Evolutionary conservation across 176 grass and related monocot genomes (phyloP).

Genomic region (Metroxylon sagu): DNA sequence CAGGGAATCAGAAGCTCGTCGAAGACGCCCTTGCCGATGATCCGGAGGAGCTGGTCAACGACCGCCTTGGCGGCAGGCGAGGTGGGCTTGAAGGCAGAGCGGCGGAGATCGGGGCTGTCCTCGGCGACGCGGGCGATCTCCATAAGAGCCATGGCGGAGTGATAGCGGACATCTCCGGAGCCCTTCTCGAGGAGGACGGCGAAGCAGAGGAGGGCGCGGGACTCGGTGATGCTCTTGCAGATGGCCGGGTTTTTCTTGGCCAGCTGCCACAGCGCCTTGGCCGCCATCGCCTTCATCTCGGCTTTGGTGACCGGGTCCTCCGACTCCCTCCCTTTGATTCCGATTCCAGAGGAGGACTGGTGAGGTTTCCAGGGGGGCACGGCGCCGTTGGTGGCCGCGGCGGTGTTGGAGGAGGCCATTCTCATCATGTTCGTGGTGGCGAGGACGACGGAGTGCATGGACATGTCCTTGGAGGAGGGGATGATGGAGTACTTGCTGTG

Average conservation of each 20-base stretch:
- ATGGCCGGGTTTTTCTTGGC: constrained; percentile 43
- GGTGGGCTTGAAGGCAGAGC: constrained; percentile 86
- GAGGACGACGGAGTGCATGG: constrained; percentile 11
- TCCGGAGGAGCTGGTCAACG: constrained; percentile 55
- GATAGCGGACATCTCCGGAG: constrained; percentile 46
- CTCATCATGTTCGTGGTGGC: background rate
- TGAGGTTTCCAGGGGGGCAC: too few relatives aligned
- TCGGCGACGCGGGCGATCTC: constrained; percentile 79
- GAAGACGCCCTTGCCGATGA: constrained; percentile 37
- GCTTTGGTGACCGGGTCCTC: constrained; percentile 61
- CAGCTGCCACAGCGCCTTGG: constrained; percentile 67
- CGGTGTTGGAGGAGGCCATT: constrained; percentile 18
- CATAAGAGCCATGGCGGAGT: constrained; percentile 75
- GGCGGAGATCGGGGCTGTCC: constrained; percentile 53
- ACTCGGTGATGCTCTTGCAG: constrained; percentile 79
- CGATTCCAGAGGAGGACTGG: too few relatives aligned
- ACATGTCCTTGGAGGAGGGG: background rate
- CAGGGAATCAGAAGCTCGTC: constrained; percentile 56
- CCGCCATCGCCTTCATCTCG: constrained; percentile 81
- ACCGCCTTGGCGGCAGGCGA: constrained; percentile 47
- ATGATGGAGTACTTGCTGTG: constrained; percentile 9
- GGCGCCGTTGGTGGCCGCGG: constrained; percentile 9
- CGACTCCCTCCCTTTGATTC: constrained; percentile 13
- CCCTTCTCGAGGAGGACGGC: constrained; percentile 58
- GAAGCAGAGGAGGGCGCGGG: constrained; percentile 87